A percentile compares a stretch with the other conserved stretches of the same genome.
Conservation (phyloP, 208 protist species). For the Herpetomonas samuelpessoai region DNA sequence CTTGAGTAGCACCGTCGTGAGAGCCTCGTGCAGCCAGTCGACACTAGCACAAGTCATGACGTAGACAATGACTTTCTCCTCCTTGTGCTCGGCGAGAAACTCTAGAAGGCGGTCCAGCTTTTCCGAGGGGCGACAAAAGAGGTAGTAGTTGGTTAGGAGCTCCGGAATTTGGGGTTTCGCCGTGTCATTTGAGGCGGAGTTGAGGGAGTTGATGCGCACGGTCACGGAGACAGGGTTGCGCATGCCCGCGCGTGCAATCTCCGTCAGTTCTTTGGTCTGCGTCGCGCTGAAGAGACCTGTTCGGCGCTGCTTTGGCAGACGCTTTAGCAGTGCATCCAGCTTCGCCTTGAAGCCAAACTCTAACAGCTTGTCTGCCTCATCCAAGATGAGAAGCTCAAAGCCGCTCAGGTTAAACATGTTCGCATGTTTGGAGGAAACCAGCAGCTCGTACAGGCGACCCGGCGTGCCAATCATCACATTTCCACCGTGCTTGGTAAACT, state of each 20-base stretch:
- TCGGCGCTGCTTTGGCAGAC: conserved; percentile 89
- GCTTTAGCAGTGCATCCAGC: conserved; percentile 85
- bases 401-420: conserved; percentile 66
- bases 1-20: conserved; percentile 56
- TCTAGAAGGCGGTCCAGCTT: conserved; percentile 88
- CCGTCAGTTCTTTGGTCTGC: conserved; percentile 89
- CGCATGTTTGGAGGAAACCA: conserved; percentile 82
- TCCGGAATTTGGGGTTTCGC: conserved; percentile 87
- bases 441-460: conserved; percentile 86
- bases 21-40: conserved; percentile 85
- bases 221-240: conserved; percentile 89
- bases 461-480: conserved; percentile 92
- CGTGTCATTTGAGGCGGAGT: conserved; percentile 30
- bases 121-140: conserved; percentile 66
- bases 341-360: conserved; percentile 93
- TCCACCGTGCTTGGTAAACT: conserved; percentile 75
- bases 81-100: conserved; percentile 52
- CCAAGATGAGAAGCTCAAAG: conserved; percentile 92
- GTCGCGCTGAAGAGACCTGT: conserved; percentile 93
- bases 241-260: conserved; percentile 88
- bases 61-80: conserved; percentile 91
- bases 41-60: conserved; percentile 93
- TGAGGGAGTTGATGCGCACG: conserved; percentile 62
- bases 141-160: conserved; percentile 85
- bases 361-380: conserved; percentile 93